Evolutionary conservation across 2,329 filamentous ascomycete genomes (phyloP), one percentile per base, ranked within the genome.

Genomic region (Stachybotrys chartarum): DNA sequence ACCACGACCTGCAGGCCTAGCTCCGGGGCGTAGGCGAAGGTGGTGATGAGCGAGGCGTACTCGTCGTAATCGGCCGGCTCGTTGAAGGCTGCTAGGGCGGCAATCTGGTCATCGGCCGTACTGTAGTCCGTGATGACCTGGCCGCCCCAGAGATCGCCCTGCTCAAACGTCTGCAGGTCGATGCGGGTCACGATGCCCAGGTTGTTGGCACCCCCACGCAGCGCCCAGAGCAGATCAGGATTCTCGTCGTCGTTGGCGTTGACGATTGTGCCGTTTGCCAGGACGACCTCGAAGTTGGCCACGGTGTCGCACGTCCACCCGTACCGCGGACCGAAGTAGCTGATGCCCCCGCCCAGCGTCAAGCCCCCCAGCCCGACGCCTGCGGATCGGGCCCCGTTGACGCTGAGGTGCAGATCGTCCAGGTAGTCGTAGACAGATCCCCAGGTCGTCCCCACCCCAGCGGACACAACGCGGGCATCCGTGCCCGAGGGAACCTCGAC

Each of bases 221-320:
- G 70, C 2, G 81, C 82, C 78, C 80, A 84, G 66, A 79, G 84
- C 1, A 85, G 70, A 55, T 84, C 80, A 0, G 70, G 55, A 35
- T 83, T 35, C 50, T 18, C 11, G 3, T n/a, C 32, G 16, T 39
- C 57, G 51, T 68, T 74, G 5, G 70, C 74, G 5, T 70, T 69
- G 24, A 76, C 62, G 46, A 78, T 66, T 1, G 55, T 52, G 7
- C 75, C 72, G 53, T 67, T 61, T 0, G 69, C 69, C 1, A 75
- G 66, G 4, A 78, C 74, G 17, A 77, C 66, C 56, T 75, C 65
- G 49, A 64, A 72, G 54, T 66, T 68, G 24, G 57, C 53, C 6
- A 75, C 63, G 39, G 64, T 73, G 57, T 75, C 75, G 54, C 69
- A 73, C 30, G 66, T 68, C 53, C 69, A 70, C 1, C 75, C 75